A percentile compares a stretch with the other conserved stretches of the same genome.
Conservation (phyloP, 1,284 basidiomycete genomes). For the Pseudozyma pruni region DNA sequence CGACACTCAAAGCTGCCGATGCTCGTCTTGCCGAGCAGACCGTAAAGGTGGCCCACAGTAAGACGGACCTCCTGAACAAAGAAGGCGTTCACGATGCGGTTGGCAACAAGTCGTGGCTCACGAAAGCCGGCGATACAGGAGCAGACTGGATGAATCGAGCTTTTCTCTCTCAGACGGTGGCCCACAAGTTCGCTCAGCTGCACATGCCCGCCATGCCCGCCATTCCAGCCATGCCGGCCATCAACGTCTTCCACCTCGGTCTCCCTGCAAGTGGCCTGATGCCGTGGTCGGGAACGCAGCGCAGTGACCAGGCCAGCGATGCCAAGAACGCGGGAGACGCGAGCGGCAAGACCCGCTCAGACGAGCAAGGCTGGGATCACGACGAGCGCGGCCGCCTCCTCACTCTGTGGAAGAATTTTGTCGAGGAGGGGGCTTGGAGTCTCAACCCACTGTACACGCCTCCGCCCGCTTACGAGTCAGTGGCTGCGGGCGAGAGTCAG, state of each 20-base stretch:
- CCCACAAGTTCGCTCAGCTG: conserved; percentile 46
- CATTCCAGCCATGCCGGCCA: conserved; percentile 51
- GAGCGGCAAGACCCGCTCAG: conserved; percentile 33
- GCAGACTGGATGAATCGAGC: conserved; percentile 50
- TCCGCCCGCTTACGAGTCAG: conserved; percentile 55
- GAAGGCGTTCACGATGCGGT: conserved; percentile 7
- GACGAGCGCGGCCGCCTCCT: conserved; percentile 46
- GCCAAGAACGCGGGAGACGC: conserved; percentile 8
- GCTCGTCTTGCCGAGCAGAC: conserved; percentile 11
- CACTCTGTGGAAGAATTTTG: conserved; percentile 53
- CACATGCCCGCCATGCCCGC: conserved; percentile 50
- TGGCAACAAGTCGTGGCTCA: conserved; percentile 44
- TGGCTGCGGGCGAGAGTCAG: conserved; percentile 21
- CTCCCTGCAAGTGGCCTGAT: conserved; percentile 43
- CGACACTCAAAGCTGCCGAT: conserved; percentile 24
- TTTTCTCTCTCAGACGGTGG: conserved; percentile 44
- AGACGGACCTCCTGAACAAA: background rate
- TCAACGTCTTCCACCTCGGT: conserved; percentile 57
- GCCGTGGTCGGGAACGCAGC: conserved; percentile 41
- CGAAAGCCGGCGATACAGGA: conserved; percentile 48
- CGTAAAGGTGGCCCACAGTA: background rate
- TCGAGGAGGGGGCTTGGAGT: conserved; percentile 56
- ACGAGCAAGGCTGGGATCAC: conserved; percentile 39
- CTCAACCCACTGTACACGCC: conserved; percentile 55
- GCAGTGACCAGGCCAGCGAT: conserved; percentile 9